Conservation (phyloP, 2,329 filamentous ascomycete species). For the Stagonosporopsis cucurbitacearum region DNA sequence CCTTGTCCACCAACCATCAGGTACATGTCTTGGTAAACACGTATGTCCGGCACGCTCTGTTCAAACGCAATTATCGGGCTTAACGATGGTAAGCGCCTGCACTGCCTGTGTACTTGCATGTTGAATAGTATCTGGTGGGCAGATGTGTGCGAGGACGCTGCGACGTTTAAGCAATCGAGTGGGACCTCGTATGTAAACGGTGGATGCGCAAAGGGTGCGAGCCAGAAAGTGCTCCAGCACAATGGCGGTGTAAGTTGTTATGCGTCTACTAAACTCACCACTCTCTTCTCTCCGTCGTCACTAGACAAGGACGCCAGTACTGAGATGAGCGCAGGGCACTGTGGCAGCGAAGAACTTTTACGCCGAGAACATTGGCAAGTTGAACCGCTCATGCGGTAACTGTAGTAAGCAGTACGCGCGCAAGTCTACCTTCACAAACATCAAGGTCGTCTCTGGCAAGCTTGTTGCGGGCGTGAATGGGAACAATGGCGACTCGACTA, state of each 20-base stretch:
- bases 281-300: background rate
- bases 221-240: slow-evolving; percentile 45
- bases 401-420: slow-evolving; percentile 36
- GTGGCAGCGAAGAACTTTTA: slow-evolving; percentile 43
- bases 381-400: slow-evolving; percentile 39
- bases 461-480: slow-evolving; percentile 40
- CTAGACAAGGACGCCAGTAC: background rate
- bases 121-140: slow-evolving; percentile 47
- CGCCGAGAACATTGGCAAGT: slow-evolving; percentile 38
- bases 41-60: background rate
- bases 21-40: slow-evolving; percentile 2
- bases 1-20: slow-evolving; percentile 1
- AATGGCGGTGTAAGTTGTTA: slow-evolving; percentile 29
- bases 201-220: slow-evolving; percentile 35
- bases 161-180: slow-evolving; percentile 40
- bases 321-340: slow-evolving; percentile 23
- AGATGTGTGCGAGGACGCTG: slow-evolving; percentile 50
- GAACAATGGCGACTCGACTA: slow-evolving; percentile 34
- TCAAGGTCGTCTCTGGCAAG: slow-evolving; percentile 28
- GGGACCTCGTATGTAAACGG: slow-evolving; percentile 35
- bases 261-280: background rate
- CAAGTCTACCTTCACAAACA: slow-evolving; percentile 34
- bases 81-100: slow-evolving; percentile 56
- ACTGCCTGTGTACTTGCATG: slow-evolving; percentile 59
- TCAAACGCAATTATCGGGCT: slow-evolving; percentile 48